These are phyloP conservation scores for Ophiostoma ips DNA, from an alignment of 2,329 filamentous ascomycete species.

Conservation along the genomic window DNA sequence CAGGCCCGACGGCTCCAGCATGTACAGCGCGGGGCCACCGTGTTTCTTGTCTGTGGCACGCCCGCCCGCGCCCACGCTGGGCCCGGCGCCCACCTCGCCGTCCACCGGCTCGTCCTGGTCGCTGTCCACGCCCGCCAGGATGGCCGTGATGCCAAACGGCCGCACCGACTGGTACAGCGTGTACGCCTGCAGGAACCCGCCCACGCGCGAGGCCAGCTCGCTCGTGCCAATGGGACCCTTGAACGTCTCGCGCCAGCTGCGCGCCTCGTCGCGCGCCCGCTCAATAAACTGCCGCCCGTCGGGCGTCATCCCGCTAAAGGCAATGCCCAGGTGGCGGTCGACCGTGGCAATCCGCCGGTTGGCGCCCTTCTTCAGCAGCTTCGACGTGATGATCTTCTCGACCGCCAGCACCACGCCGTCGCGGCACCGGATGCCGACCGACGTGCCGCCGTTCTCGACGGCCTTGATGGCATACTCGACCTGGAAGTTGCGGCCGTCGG, in stretches of 20 bases:
- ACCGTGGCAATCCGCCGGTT: slow-evolving; percentile 97
- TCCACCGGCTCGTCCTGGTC: slow-evolving; percentile 76
- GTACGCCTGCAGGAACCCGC: slow-evolving; percentile 91
- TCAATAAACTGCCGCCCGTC: slow-evolving; percentile 92
- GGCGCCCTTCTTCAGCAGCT: slow-evolving; percentile 83
- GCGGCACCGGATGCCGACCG: slow-evolving; percentile 91
- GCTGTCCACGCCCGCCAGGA: slow-evolving; percentile 85
- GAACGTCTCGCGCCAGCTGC: slow-evolving; percentile 83
- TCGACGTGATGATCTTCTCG: slow-evolving; percentile 92
- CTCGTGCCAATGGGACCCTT: slow-evolving; percentile 84
- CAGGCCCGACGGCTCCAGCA: slow-evolving; percentile 93
- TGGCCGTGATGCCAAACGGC: slow-evolving; percentile 91
- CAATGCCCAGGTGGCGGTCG: slow-evolving; percentile 84
- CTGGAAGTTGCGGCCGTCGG: slow-evolving; percentile 97
- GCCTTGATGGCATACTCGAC: slow-evolving; percentile 98
- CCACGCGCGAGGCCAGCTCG: slow-evolving; percentile 83
- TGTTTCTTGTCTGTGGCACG: slow-evolving; percentile 61
- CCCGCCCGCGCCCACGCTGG: slow-evolving; percentile 66
- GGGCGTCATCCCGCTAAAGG: slow-evolving; percentile 85
- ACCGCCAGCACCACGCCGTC: slow-evolving; percentile 92
- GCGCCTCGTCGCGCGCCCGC: slow-evolving; percentile 84
- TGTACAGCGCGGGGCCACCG: slow-evolving; percentile 89
- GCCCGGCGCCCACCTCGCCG: slow-evolving; percentile 76
- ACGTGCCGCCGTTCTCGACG: slow-evolving; percentile 93
- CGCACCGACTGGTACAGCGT: slow-evolving; percentile 94